Evolutionary conservation across 805 yeast genomes (phyloP), one percentile per base, ranked within the genome.

Genomic region (Saccharomycopsis capsularis): DNA sequence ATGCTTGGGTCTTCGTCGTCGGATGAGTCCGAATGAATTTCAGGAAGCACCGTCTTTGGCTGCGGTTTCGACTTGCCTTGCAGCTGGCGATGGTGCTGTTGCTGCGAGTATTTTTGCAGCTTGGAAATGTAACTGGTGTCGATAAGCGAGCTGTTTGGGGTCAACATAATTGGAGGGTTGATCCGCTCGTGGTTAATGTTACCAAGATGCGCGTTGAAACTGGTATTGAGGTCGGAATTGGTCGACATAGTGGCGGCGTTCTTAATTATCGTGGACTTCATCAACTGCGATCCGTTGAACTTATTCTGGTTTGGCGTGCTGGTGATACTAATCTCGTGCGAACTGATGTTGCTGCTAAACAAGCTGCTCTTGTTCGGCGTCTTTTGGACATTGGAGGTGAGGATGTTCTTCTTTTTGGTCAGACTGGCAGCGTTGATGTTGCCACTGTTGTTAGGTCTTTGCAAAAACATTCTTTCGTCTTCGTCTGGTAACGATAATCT

Each of bases 11-110:
- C 69, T 13, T 70, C 78, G 43, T 73, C 79, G 46, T 75, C 79
- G 27, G 78, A 84, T 11, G 80, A 74, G 53, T 73, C 78, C 0
- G 76, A 71, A 40, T 63, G 64, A 9, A 74, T 74, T 37, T 74
- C 78, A 2, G 79, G 78, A 23, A 74, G 57, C 3, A 57, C 62
- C 2, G 57, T 54, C 18, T 59, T 52, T 57, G 46, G 30, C 24
- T 43, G 22, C 11, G 36, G 25, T 21, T 35, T 25, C 44, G n/a
- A 27, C 11, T 32, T 16, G 30, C 25, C 18, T 21, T n/a, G 15
- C 29, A 13, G 34, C 15, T 36, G 46, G 9, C 13, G 11, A 3
- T 5, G 48, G 21, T 7, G 4, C 30, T 16, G 40, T 18, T 23
- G 45, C 15, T 34, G 32, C 7, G 3, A 7, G 18, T 23, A 24